Base-by-base conservation (phyloP, 306 rosid genomes). In the Fragaria vesca region DNA sequence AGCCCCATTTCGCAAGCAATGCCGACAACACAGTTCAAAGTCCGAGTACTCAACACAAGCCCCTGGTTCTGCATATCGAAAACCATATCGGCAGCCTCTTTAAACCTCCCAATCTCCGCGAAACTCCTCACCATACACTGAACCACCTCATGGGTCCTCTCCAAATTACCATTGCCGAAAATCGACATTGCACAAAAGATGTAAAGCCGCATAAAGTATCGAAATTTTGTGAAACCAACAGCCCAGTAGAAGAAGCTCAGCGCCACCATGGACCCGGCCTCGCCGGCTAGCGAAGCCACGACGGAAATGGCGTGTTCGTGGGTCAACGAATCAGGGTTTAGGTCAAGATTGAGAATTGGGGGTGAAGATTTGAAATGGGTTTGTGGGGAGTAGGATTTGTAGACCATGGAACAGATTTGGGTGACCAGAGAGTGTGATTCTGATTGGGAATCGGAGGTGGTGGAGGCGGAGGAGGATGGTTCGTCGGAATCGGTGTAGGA, bases 51-150 rank as follows among this genome's bases (percentile, higher is more conserved):
- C 43, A 91, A 80, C 60, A 62, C 43, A 66, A 92, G 86, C 3
- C 97, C 97, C 79, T 92, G 93, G 65, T 88, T 87, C 73, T 86
- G 93, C 89, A 95, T 85, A 73, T 92, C 97, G 72, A 89, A 80
- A 30, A 95, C 81, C 87, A 88, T 89, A 52, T 95, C 92, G 21
- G 84, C 86, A 5, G 97, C 97, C 81, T 92, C 98, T 73, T 87
- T 92, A n/a, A 92, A 79, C 83, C 85, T 90, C 81, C 88, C 92
- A 77, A 91, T 78, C 87, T 95, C 89, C 16, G 90, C 74, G 47
- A 95, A 92, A 79, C 46, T 81, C 72, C 65, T 70, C 8, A 95
- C 84, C 97, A 91, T 91, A 74, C 87, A 87, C 74, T 74, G 84
- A 81, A 95, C 82, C 34, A 92, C 97, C 58, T 88, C 89, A 77